These are phyloP conservation scores for Tulasnella calospora DNA, from an alignment of 768 basidiomycete species.

Conservation along the genomic window DNA sequence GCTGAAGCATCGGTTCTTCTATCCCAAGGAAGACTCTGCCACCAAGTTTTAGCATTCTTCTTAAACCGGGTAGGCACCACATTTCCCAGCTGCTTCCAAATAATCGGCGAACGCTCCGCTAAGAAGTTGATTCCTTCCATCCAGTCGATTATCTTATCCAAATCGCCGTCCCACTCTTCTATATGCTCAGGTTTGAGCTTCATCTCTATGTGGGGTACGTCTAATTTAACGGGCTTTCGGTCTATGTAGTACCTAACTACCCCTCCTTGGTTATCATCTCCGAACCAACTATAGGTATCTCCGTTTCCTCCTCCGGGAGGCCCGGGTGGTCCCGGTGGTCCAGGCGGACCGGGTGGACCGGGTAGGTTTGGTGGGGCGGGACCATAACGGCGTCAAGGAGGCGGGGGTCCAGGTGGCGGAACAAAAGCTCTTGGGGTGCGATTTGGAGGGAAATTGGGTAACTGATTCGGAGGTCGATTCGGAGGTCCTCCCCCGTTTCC, in stretches of 20 bases:
- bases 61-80: too few relatives aligned
- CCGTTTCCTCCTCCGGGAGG: neutral
- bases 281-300: neutral
- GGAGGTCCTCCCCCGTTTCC: neutral
- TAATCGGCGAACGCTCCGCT: too few relatives aligned
- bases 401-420: too few relatives aligned
- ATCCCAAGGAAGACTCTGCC: too few relatives aligned
- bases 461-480: neutral
- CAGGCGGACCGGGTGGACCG: neutral
- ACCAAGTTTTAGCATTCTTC: too few relatives aligned
- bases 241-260: neutral
- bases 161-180: conserved; percentile 38
- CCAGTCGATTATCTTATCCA: too few relatives aligned
- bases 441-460: neutral
- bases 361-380: neutral
- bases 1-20: conserved; percentile 28
- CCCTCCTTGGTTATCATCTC: neutral
- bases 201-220: conserved; percentile 35
- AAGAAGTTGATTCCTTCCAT: too few relatives aligned
- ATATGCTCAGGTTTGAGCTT: conserved; percentile 37
- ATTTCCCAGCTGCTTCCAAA: too few relatives aligned
- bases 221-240: neutral
- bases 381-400: too few relatives aligned
- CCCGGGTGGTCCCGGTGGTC: neutral
- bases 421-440: too few relatives aligned